Evolutionary conservation across 345 rosid genomes (phyloP).

Genomic region (Excoecaria agallocha): DNA sequence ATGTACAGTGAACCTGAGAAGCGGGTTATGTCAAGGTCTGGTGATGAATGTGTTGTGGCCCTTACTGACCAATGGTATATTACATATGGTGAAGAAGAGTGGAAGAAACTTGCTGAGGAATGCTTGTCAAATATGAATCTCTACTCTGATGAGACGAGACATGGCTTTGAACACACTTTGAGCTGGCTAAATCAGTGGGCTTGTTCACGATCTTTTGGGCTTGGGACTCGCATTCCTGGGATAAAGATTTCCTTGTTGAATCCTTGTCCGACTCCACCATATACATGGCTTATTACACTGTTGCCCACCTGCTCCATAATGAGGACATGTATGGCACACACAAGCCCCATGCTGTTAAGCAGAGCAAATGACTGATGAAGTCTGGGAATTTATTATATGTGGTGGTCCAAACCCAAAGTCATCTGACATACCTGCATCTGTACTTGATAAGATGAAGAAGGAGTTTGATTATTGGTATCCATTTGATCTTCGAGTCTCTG

Average conservation of each 20-base stretch:
- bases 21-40: slow-evolving; percentile 88
- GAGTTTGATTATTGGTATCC: slow-evolving; percentile 99
- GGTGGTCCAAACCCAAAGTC: slow-evolving; percentile 65
- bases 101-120: slow-evolving; percentile 73
- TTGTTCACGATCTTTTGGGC: slow-evolving; percentile 96
- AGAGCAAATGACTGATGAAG: slow-evolving; percentile 80
- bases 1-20: slow-evolving; percentile 95
- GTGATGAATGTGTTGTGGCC: slow-evolving; percentile 98
- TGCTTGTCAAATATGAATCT: slow-evolving; percentile 79
- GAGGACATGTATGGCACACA: slow-evolving; percentile 71
- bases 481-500: slow-evolving; percentile 90
- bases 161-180: slow-evolving; percentile 87
- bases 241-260: slow-evolving; percentile 81
- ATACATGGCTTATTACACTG: slow-evolving; percentile 91
- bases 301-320: slow-evolving; percentile 73
- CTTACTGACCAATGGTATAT: slow-evolving; percentile 98
- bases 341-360: slow-evolving; percentile 48
- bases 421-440: slow-evolving; percentile 51
- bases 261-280: slow-evolving; percentile 90
- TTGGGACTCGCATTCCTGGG: slow-evolving; percentile 98
- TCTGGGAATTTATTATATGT: slow-evolving; percentile 86
- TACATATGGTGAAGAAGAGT: slow-evolving; percentile 79
- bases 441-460: slow-evolving; percentile 78
- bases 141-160: slow-evolving; percentile 75
- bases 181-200: slow-evolving; percentile 99